Evolutionary conservation across 306 rosid species (phyloP), one percentile per base, ranked within the genome.

Genomic region (Fagus crenata): DNA sequence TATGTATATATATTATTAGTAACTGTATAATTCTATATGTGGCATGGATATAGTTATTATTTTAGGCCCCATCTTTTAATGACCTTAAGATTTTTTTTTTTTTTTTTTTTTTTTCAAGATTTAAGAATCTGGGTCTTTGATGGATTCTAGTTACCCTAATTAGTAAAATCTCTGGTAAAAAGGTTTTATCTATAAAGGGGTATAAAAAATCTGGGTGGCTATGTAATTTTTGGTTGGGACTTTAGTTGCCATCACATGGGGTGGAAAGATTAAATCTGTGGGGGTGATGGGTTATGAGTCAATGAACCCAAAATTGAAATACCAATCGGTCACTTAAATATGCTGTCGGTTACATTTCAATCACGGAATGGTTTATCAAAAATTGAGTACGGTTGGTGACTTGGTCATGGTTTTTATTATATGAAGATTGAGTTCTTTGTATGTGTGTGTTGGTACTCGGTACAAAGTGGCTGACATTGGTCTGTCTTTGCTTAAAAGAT

Each of bases 401-500:
- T 80, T 36, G 79, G 68, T 69, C 33, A 37, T 67, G 53, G 49
- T 82, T 49, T 33, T 55, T 43, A 12, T 63, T 3, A 51, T 32
- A 35, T 36, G 81, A 67, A 22, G 28, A 22, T 2, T 17, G 7
- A 28, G 43, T 14, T 3, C 63, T 74, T 1, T 75, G 76, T 82
- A 75, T 81, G 65, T 80, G 84, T 53, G 82, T 18, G 46, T 33
- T 76, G 54, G 68, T 11, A 71, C 28, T 22, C 28, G 28, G 33
- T n/a, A 37, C 85, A 75, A 71, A 72, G 53, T 22, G 76, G 76
- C 58, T 72, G 72, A 72, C 79, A 56, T 65, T 53, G 69, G 74
- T 64, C 63, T 75, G 73, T 39, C 82, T 85, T 85, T 85, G 84
- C 86, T 82, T 76, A 72, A 83, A 77, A 80, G 88, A 78, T 83